Evolutionary conservation across 2,329 filamentous ascomycete genomes (phyloP), one percentile per base, ranked within the genome.

Genomic region (Penicillium sp.): DNA sequence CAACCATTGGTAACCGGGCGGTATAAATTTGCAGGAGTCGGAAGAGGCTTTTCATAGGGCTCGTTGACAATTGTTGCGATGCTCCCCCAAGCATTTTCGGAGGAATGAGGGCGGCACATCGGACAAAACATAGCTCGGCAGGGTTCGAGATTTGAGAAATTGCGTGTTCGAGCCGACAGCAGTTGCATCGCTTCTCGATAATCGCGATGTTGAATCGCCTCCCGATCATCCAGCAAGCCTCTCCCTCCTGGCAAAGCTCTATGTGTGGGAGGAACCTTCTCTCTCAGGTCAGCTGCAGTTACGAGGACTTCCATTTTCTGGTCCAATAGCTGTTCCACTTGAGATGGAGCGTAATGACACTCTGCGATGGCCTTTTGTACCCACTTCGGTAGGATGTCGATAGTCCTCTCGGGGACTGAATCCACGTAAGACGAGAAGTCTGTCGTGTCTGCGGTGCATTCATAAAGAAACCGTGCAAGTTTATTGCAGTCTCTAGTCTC

Each of bases 401-500:
- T 40, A 39, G 49, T 42, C 21, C 62, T 64, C 21, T 19, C 21
- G 23, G 48, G 39, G 9, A 47, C 13, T 18, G 14, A 37, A 5
- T 31, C 61, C 16, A 71, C 69, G 52, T 76, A 71, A 16, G 76
- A 70, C 26, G 82, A 64, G 36, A 76, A 62, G 14, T 74, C 67
- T 26, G 83, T 78, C 10, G 75, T 76, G 63, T 92, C 89, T 67
- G 90, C 84, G 11, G 80, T 83, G 71, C 91, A 94, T 55, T 82
- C 79, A 70, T 90, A 94, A 19, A 94, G 74, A 83, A 88, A 94
- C 23, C 89, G 73, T 0, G 87, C 83, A 1, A 71, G 70, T 36
- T 75, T 73, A 34, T 75, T 75, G 64, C 90, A 94, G 9, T 43
- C 23, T 4, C 16, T 26, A 21, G 79, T 67, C 7, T 79, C 73